Conservation (phyloP, 495 filamentous ascomycete species). For the Echria macrotheca region DNA sequence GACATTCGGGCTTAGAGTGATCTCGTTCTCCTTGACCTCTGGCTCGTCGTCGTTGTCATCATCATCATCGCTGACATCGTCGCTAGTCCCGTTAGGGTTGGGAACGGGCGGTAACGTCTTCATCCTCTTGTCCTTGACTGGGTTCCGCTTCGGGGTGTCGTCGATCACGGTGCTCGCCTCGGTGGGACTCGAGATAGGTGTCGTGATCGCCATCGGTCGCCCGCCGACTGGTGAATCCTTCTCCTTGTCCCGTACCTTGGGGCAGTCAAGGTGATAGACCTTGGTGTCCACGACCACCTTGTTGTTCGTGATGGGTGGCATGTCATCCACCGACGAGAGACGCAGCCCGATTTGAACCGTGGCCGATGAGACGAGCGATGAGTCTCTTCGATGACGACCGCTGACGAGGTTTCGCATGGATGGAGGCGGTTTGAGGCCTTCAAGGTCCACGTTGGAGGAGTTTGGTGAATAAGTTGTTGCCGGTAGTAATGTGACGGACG, state of each 20-base stretch:
- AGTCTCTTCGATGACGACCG: conserved; percentile 37
- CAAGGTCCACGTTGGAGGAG: conserved; percentile 15
- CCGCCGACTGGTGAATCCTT: conserved; percentile 15
- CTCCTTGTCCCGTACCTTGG: conserved; percentile 16
- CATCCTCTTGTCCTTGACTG: conserved; percentile 29
- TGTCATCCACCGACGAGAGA: conserved; percentile 41
- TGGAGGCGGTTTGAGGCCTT: conserved; percentile 37
- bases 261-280: conserved; percentile 32
- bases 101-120: conserved; percentile 35
- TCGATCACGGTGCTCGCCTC: neutral
- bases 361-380: conserved; percentile 40
- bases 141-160: conserved; percentile 17
- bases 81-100: neutral
- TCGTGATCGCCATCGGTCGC: conserved; percentile 27
- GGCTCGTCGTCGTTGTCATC: neutral
- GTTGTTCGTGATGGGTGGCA: conserved; percentile 23
- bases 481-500: conserved; percentile 28
- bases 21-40: neutral
- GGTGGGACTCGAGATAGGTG: conserved; percentile 7
- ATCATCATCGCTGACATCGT: neutral
- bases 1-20: conserved; percentile 36
- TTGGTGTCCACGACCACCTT: conserved; percentile 19
- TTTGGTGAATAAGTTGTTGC: conserved; percentile 39
- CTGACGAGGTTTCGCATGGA: conserved; percentile 28
- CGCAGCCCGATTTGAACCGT: conserved; percentile 47